phyloP scores from a whole-genome alignment of 345 rosid genomes.

The Eutrema yunnanense region DNA sequence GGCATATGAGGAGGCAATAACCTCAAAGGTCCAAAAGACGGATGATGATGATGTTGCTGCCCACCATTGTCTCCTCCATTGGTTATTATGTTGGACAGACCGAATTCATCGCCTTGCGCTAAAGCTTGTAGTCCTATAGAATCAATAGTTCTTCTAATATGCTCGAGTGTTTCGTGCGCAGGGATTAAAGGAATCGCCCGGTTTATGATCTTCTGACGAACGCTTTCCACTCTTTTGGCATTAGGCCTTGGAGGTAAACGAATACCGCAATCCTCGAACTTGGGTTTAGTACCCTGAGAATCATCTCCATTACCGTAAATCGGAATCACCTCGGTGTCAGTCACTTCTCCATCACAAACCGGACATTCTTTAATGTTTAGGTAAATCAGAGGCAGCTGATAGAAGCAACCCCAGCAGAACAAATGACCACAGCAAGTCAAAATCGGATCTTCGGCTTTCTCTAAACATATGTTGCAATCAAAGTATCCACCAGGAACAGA shows the following conservation, averaged over 20 bases:
- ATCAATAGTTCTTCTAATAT: conserved; percentile 32
- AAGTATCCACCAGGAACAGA: conserved; percentile 31
- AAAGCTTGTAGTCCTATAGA: conserved; percentile 24
- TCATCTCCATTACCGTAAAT: conserved; percentile 47
- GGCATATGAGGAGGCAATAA: conserved; percentile 30
- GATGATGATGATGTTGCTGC: conserved; percentile 4
- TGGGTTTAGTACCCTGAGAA: conserved; percentile 3
- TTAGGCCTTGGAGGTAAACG: conserved; percentile 49
- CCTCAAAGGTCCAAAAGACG: conserved; percentile 23
- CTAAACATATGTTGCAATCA: conserved; percentile 53
- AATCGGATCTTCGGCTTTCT: conserved; percentile 46
- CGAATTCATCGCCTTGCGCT: conserved; percentile 27
- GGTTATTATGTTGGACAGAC: conserved; percentile 15
- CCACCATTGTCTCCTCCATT: conserved; percentile 7
- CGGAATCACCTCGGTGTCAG: conserved; percentile 44
- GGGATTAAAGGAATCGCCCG: conserved; percentile 25
- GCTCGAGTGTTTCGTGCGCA: conserved; percentile 34
- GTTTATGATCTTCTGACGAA: conserved; percentile 41
- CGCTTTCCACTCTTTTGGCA: conserved; percentile 48
- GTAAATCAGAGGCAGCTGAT: conserved; percentile 40
- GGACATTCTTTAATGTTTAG: conserved; percentile 40
- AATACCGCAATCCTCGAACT: conserved; percentile 34
- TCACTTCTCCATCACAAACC: conserved; percentile 45
- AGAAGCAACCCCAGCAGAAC: conserved; percentile 70
- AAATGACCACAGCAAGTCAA: conserved; percentile 70